phyloP scores from a whole-genome alignment of 2,329 filamentous ascomycete species.

The Aspergillus brunneoviolaceus region DNA sequence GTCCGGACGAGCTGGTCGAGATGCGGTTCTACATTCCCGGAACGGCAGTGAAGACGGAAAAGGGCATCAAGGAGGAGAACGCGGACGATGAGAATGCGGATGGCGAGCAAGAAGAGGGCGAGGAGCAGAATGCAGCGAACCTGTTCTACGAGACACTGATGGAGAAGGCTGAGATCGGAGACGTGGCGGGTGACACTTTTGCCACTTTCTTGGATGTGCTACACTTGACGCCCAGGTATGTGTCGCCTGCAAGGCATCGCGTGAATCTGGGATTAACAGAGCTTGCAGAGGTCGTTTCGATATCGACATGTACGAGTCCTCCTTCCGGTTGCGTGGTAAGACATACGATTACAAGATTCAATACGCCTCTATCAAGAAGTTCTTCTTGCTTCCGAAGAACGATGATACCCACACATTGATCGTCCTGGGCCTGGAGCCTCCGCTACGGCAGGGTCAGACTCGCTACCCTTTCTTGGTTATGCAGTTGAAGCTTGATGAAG shows the following conservation, averaged over 20 bases:
- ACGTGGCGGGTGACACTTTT: slow-evolving; percentile 97
- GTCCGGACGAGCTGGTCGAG: slow-evolving; percentile 90
- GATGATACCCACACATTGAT: slow-evolving; percentile 96
- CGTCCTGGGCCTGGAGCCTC: slow-evolving; percentile 89
- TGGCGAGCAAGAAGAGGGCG: slow-evolving; percentile 63
- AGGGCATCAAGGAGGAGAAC: slow-evolving; percentile 60
- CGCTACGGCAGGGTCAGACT: slow-evolving; percentile 93
- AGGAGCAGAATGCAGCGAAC: slow-evolving; percentile 92
- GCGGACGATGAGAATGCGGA: slow-evolving; percentile 65
- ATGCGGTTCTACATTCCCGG: slow-evolving; percentile 99
- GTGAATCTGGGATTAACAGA: slow-evolving; percentile 15
- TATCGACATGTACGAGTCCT: slow-evolving; percentile 98
- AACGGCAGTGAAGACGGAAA: slow-evolving; percentile 70
- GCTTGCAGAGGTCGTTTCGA: slow-evolving; percentile 86
- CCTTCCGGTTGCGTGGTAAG: slow-evolving; percentile 94
- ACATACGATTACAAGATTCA: slow-evolving; percentile 99
- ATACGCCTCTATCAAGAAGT: slow-evolving; percentile 97
- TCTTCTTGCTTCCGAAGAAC: slow-evolving; percentile 97
- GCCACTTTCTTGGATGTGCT: slow-evolving; percentile 95
- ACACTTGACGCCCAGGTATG: slow-evolving; percentile 88
- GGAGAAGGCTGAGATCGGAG: slow-evolving; percentile 98
- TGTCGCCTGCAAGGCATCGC: slow-evolving; percentile 12
- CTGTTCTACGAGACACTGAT: slow-evolving; percentile 98
- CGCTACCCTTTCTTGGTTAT: slow-evolving; percentile 98
- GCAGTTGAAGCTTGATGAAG: slow-evolving; percentile 98